Evolutionary conservation across 2,329 filamentous ascomycete species (phyloP).

Genomic region (Penicillium sclerotigenum): DNA sequence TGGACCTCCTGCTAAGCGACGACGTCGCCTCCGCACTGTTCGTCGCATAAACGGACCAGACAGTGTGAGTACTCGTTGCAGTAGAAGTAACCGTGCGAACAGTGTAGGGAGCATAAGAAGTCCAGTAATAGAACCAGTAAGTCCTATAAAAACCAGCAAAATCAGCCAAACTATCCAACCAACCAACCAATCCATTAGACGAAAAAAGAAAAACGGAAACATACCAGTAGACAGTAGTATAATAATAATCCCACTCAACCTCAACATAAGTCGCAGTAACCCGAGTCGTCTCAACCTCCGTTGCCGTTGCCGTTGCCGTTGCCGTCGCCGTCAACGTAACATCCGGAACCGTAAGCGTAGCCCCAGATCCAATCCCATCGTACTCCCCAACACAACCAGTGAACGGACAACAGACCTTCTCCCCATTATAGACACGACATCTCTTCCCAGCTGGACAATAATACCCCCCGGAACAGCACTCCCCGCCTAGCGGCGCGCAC

Average conservation of each 20-base stretch:
- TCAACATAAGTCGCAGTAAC: neutral
- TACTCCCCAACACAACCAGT: slow-evolving; percentile 14
- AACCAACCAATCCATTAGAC: no score
- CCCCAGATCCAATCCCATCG: slow-evolving; percentile 6
- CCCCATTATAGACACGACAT: slow-evolving; percentile 12
- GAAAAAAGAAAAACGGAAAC: neutral
- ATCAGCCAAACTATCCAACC: neutral
- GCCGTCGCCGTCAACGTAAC: neutral
- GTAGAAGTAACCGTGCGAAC: slow-evolving; percentile 19
- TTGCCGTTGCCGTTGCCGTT: slow-evolving; percentile 3
- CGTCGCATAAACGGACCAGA: slow-evolving; percentile 16
- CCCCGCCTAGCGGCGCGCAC: slow-evolving; percentile 15
- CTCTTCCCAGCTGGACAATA: slow-evolving; percentile 17
- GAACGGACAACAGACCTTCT: slow-evolving; percentile 13
- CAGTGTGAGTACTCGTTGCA: slow-evolving; percentile 11
- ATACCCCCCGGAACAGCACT: slow-evolving; percentile 17
- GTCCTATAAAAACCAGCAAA: slow-evolving; percentile 13
- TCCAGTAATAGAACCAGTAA: slow-evolving; percentile 23
- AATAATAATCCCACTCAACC: slow-evolving; percentile 14
- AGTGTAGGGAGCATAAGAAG: slow-evolving; percentile 17
- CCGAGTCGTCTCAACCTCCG: slow-evolving; percentile 1
- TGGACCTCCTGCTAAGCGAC: slow-evolving; percentile 1
- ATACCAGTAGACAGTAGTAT: slow-evolving; percentile 21
- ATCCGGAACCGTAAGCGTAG: neutral
- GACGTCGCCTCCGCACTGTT: slow-evolving; percentile 8